phyloP scores from a whole-genome alignment of 1,139 yeast species.

The Spathaspora sp. region DNA sequence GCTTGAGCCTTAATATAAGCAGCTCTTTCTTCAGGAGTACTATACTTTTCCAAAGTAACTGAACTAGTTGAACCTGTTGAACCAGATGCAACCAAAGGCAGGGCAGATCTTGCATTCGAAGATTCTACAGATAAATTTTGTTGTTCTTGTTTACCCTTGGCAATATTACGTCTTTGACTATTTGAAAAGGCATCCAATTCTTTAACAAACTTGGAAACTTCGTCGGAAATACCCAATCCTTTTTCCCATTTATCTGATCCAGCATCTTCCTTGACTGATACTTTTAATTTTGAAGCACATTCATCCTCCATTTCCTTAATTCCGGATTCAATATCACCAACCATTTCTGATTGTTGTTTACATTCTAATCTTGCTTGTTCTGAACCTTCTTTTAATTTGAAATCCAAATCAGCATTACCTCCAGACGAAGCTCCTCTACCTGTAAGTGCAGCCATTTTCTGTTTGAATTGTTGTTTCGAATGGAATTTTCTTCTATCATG shows the following conservation, averaged over 20 bases:
- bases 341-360: slow-evolving; percentile 53
- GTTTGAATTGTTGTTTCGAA: slow-evolving; percentile 72
- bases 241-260: slow-evolving; percentile 80
- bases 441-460: slow-evolving; percentile 89
- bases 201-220: slow-evolving; percentile 64
- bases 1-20: slow-evolving; percentile 91
- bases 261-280: slow-evolving; percentile 46
- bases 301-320: slow-evolving; percentile 71
- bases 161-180: slow-evolving; percentile 10
- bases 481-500: slow-evolving; percentile 76
- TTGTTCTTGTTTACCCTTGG: slow-evolving; percentile 8
- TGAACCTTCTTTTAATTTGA: slow-evolving; percentile 54
- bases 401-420: slow-evolving; percentile 49
- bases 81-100: slow-evolving; percentile 6
- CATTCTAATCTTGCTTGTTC: slow-evolving; percentile 56
- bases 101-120: not conserved
- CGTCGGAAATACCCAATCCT: slow-evolving; percentile 70
- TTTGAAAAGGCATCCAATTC: slow-evolving; percentile 39
- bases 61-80: slow-evolving; percentile 6
- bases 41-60: slow-evolving; percentile 21
- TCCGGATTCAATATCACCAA: slow-evolving; percentile 72
- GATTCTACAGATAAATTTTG: not conserved
- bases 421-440: slow-evolving; percentile 53
- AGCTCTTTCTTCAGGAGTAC: slow-evolving; percentile 65
- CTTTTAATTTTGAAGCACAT: slow-evolving; percentile 46